Percentiles rank a stretch among this genome's conserved stretches.
Evolutionary conservation across 306 rosid species (phyloP).

Genomic region (Acacia acuminata): DNA sequence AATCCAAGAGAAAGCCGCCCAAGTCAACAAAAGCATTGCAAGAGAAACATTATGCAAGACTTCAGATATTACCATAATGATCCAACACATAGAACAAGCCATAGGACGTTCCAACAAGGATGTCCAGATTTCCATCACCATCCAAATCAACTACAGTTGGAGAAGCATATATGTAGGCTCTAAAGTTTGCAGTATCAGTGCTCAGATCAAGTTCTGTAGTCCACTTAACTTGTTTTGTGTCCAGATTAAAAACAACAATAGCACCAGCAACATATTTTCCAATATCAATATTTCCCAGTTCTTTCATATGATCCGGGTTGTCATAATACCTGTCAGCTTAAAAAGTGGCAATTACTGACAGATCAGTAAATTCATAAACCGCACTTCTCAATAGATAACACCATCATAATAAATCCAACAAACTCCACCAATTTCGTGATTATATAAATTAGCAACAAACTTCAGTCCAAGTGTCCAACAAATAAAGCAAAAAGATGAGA

Average conservation of each 20-base stretch:
- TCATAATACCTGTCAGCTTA: slow-evolving; percentile 90
- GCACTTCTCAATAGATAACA: slow-evolving; percentile 2
- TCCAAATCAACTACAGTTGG: slow-evolving; percentile 94
- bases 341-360: slow-evolving; percentile 44
- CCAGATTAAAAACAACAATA: slow-evolving; percentile 91
- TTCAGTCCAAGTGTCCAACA: slow-evolving; percentile 14
- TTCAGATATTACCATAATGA: slow-evolving; percentile 70
- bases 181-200: slow-evolving; percentile 71
- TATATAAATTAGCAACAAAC: not conserved
- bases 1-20: slow-evolving; percentile 18
- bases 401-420: slow-evolving; percentile 15
- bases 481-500: slow-evolving; percentile 17
- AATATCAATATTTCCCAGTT: slow-evolving; percentile 87
- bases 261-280: slow-evolving; percentile 91
- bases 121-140: slow-evolving; percentile 95
- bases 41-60: not conserved
- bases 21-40: not conserved
- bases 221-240: slow-evolving; percentile 96
- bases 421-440: not conserved
- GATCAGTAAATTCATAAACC: slow-evolving; percentile 29
- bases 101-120: slow-evolving; percentile 92
- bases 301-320: slow-evolving; percentile 83
- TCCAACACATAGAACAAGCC: slow-evolving; percentile 95
- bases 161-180: slow-evolving; percentile 83
- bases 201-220: slow-evolving; percentile 85